A percentile compares a stretch with the other conserved stretches of the same genome.
Conservation (phyloP, 1,139 yeast species). For the Kodamaea anthophila region DNA sequence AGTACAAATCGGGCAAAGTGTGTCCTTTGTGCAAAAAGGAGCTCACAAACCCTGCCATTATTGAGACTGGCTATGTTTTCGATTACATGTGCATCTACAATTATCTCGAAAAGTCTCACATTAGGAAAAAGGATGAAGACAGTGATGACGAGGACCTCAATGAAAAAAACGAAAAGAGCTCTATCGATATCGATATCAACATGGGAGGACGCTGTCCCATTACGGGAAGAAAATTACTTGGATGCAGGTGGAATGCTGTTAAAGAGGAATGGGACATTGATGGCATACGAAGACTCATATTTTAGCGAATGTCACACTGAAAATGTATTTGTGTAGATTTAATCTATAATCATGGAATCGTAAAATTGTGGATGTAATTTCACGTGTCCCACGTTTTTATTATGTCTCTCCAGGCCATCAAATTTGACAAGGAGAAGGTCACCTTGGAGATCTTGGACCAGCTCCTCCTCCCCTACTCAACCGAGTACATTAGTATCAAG, state of each 20-base stretch:
- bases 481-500: constrained; percentile 56
- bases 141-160: constrained; percentile 15
- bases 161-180: constrained; percentile 17
- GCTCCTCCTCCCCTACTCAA: constrained; percentile 70
- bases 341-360: too few species aligned
- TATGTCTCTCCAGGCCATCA: constrained; percentile 54
- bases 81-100: constrained; percentile 83
- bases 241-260: constrained; percentile 60
- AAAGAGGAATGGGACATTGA: constrained; percentile 63
- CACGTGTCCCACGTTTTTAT: constrained; percentile 6
- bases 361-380: constrained; percentile 1
- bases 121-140: constrained; percentile 10
- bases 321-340: neutral
- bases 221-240: constrained; percentile 66
- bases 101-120: constrained; percentile 47
- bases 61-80: constrained; percentile 88
- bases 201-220: constrained; percentile 82
- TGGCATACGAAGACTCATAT: constrained; percentile 67
- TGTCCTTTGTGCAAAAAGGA: constrained; percentile 73
- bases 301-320: too few species aligned
- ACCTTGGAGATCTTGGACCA: constrained; percentile 71
- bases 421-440: constrained; percentile 44
- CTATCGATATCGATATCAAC: constrained; percentile 16
- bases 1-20: constrained; percentile 26
- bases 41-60: constrained; percentile 73